These are phyloP conservation scores for Clarireedia hainanense DNA, from an alignment of 2,329 filamentous ascomycete species.

Conservation along the genomic window DNA sequence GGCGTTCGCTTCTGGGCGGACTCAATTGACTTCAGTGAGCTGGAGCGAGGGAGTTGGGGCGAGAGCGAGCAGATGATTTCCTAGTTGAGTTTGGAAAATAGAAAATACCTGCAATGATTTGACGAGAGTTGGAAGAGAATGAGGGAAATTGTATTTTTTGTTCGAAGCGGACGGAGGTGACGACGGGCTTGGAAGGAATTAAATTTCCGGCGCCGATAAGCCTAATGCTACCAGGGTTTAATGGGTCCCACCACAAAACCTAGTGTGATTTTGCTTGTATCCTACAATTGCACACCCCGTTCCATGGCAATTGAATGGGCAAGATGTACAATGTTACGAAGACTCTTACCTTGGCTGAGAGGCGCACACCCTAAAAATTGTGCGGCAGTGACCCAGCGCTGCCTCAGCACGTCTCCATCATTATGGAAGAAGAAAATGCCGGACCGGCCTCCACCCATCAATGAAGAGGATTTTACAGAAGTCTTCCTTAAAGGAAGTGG, in stretches of 20 bases:
- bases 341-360: conserved; percentile 10
- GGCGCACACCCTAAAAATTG: conserved; percentile 12
- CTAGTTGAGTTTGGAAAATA: neutral
- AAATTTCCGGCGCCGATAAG: neutral
- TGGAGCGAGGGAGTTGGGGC: neutral
- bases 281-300: neutral
- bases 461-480: conserved; percentile 74
- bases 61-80: neutral
- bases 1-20: neutral
- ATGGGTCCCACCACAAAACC: neutral
- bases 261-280: too few relatives aligned
- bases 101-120: neutral
- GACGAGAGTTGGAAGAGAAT: neutral
- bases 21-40: neutral
- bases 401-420: conserved; percentile 14
- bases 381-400: conserved; percentile 3
- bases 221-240: neutral
- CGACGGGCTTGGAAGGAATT: neutral
- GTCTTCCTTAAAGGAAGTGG: conserved; percentile 85
- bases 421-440: conserved; percentile 54
- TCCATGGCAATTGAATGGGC: conserved; percentile 1
- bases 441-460: conserved; percentile 62
- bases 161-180: neutral
- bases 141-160: neutral
- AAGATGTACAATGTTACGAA: conserved; percentile 26